These are phyloP conservation scores for Platanthera guangdongensis DNA, from an alignment of 106 monocot species.

Conservation along the genomic window DNA sequence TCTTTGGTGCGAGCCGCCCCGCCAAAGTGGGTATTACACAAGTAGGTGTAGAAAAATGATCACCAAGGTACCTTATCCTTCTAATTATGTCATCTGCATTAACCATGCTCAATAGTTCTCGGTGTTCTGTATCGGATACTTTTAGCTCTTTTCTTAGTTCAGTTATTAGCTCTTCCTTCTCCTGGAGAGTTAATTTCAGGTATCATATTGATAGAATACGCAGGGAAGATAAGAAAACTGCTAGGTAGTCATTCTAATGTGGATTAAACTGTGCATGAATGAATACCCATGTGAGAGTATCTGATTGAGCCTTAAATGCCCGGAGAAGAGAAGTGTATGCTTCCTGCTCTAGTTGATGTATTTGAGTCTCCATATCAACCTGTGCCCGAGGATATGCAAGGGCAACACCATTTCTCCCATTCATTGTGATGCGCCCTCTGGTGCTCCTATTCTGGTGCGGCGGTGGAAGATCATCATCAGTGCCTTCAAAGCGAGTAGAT, in stretches of 20 bases:
- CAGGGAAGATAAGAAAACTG: neutral
- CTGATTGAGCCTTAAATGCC: constrained; percentile 93
- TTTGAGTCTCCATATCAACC: constrained; percentile 80
- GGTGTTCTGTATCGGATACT: constrained; percentile 86
- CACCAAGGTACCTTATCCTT: constrained; percentile 48
- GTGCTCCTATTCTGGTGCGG: constrained; percentile 52
- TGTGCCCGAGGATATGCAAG: constrained; percentile 33
- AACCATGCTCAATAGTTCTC: constrained; percentile 59
- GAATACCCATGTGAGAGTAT: constrained; percentile 89
- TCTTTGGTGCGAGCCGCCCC: no score
- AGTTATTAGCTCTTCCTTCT: constrained; percentile 88
- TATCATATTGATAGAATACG: neutral
- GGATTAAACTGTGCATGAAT: neutral
- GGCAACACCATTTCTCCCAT: constrained; percentile 49
- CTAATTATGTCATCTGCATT: constrained; percentile 78
- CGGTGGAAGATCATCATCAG: constrained; percentile 92
- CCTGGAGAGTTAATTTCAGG: constrained; percentile 31
- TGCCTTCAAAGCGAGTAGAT: constrained; percentile 34
- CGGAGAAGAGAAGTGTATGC: constrained; percentile 83
- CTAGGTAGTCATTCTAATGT: neutral
- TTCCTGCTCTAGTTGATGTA: constrained; percentile 85
- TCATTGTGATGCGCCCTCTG: constrained; percentile 43
- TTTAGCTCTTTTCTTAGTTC: constrained; percentile 90
- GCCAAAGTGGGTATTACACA: no score
- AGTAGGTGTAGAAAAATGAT: no score